These are phyloP conservation scores for Fusarium foetens DNA, from an alignment of 2,329 filamentous ascomycete genomes.

Conservation along the genomic window DNA sequence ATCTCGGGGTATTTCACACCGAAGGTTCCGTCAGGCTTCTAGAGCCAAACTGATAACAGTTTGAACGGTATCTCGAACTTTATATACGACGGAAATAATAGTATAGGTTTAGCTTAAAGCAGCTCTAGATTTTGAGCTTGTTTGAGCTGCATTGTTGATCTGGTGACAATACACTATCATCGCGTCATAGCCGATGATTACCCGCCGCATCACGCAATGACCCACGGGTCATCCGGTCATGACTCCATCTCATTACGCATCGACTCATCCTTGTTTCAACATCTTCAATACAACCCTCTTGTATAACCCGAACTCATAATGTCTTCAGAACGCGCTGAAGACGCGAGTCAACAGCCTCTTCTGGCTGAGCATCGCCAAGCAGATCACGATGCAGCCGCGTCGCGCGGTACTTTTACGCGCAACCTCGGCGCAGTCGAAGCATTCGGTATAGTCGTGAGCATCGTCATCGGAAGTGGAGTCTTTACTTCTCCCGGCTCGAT, in stretches of 20 bases:
- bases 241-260: constrained; percentile 2
- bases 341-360: constrained; percentile 30
- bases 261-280: not conserved
- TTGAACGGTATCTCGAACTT: accelerated
- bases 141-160: not conserved
- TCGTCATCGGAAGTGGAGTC: constrained; percentile 72
- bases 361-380: constrained; percentile 15
- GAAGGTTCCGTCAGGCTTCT: not conserved
- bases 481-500: constrained; percentile 73
- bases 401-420: constrained; percentile 50
- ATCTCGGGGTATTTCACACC: not conserved
- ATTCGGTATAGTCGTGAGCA: constrained; percentile 70
- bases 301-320: not conserved
- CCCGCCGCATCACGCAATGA: constrained; percentile 23
- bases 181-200: constrained; percentile 37
- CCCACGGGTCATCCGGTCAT: not conserved
- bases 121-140: not conserved
- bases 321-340: constrained; percentile 15
- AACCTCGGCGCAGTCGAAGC: constrained; percentile 60
- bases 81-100: accelerated
- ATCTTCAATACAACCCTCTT: not conserved
- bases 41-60: accelerated
- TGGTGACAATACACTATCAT: not conserved
- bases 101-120: not conserved
- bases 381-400: constrained; percentile 7